Evolutionary conservation across 352 stramenopile genomes (phyloP).

Genomic region (Pythium aristosporum): DNA sequence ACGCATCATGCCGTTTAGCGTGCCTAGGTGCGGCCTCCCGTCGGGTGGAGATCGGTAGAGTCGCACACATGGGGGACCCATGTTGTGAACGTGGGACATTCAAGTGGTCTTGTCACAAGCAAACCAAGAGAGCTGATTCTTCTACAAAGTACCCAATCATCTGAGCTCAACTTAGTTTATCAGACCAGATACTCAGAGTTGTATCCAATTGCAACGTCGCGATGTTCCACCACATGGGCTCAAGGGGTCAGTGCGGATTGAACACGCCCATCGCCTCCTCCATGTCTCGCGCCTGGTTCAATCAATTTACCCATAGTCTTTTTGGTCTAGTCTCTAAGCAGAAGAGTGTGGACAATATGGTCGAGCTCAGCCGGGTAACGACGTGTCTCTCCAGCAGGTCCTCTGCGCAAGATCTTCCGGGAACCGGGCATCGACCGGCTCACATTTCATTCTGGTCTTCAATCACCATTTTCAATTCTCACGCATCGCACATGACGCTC

Average conservation of each 20-base stretch:
- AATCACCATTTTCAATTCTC: not conserved
- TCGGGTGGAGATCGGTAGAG: too few relatives aligned
- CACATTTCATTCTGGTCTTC: not conserved
- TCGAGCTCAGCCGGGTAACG: not conserved
- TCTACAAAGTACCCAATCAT: not conserved
- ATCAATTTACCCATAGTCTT: not conserved
- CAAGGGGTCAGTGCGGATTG: not conserved
- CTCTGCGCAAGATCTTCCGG: too few relatives aligned
- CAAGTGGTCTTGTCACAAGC: not conserved
- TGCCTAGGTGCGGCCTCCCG: too few relatives aligned
- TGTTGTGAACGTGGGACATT: not conserved
- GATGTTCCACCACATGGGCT: not conserved
- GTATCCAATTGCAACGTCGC: not conserved
- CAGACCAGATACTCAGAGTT: conserved; percentile 1
- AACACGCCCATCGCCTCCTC: not conserved
- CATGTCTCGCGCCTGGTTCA: not conserved
- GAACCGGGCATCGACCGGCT: not conserved
- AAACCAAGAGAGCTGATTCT: not conserved
- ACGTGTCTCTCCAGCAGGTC: too few relatives aligned
- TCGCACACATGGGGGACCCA: not conserved
- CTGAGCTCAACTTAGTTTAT: not conserved
- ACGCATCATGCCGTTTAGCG: not conserved
- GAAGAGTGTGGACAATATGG: not conserved
- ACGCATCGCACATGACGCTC: not conserved
- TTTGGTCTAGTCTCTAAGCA: not conserved